Base-by-base conservation (phyloP, 805 yeast genomes). In the Jamesozyma jinghongensis region DNA sequence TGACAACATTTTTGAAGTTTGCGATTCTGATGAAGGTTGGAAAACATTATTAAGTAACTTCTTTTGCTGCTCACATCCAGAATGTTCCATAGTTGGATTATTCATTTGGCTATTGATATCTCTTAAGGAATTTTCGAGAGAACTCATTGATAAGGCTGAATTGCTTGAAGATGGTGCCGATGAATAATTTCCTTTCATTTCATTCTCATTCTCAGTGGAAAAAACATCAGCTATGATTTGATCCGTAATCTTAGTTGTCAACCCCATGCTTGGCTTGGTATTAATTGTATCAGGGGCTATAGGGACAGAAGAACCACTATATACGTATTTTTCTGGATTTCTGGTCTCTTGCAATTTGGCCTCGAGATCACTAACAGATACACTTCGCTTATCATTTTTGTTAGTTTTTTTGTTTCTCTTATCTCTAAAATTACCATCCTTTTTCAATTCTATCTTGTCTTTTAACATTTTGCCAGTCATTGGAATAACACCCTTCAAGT, bases 261-360 rank as follows among this genome's bases (percentile, higher is more conserved):
- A 20, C 17, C 32, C 37, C 17, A 28, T 44, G 40, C 56, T 50
- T 13, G 65, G 63, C 36, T 53, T 57, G 4, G 46, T 47, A 33
- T 43, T 38, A 22, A 60, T 51, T 3, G 47, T 42, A 2, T 50
- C 38, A 2, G 65, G 63, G 0, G 65, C 61, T 25, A 44, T 45
- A 3, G 62, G 62, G 3, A 53, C 54, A 4, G 63, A 56, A 10
- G 63, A 56, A 3, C 65, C 65, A 46, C 65, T 60, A 38, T 59
- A 60, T 4, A 59, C 57, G 44, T 22, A 26, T 27, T 31, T 26
- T 28, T 29, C 32, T 7, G 32, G 13, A 14, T 32, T 31, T 33
- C 37, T 34, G 25, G 12, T 30, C 20, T 38, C 34, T 32, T 38
- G 36, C 20, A 40, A 29, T 30, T 41, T 39, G 18, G 36, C 42